phyloP scores from a whole-genome alignment of 2,329 filamentous ascomycete genomes.

The Diaporthe citrichinensis region DNA sequence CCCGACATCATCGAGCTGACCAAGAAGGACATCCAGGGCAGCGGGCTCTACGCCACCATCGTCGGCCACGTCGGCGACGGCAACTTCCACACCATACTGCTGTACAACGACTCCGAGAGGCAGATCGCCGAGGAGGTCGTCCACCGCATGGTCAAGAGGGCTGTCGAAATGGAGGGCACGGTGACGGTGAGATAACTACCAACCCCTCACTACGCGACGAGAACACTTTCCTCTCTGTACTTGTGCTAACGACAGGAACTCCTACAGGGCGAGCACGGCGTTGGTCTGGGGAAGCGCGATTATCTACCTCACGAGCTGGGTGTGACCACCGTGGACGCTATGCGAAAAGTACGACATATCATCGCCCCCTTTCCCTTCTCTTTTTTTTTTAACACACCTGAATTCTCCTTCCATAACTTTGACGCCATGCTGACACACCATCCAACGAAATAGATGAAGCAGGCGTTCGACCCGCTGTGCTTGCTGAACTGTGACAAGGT shows the following conservation, averaged over 20 bases:
- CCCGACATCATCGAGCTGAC: slow-evolving; percentile 61
- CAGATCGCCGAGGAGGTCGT: slow-evolving; percentile 78
- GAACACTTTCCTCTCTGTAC: background rate
- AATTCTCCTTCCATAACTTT: background rate
- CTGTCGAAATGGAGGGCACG: slow-evolving; percentile 87
- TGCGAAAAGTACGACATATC: slow-evolving; percentile 77
- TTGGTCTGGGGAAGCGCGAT: slow-evolving; percentile 87
- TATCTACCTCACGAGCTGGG: slow-evolving; percentile 86
- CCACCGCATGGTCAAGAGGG: slow-evolving; percentile 87
- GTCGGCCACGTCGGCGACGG: slow-evolving; percentile 84
- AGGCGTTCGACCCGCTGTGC: slow-evolving; percentile 82
- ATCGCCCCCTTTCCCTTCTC: background rate
- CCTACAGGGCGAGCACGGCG: slow-evolving; percentile 80
- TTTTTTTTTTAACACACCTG: background rate
- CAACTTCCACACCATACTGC: slow-evolving; percentile 79
- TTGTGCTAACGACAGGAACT: slow-evolving; percentile 30
- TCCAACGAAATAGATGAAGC: slow-evolving; percentile 73
- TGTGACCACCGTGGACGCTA: slow-evolving; percentile 80
- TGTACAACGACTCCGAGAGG: slow-evolving; percentile 77
- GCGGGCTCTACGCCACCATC: slow-evolving; percentile 63
- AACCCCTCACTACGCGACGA: background rate
- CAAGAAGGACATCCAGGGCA: slow-evolving; percentile 59
- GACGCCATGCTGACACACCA: background rate
- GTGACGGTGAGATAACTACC: slow-evolving; percentile 69
- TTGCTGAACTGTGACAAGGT: slow-evolving; percentile 80